phyloP scores from a whole-genome alignment of 805 yeast species.

The Saturnispora galanensis region DNA sequence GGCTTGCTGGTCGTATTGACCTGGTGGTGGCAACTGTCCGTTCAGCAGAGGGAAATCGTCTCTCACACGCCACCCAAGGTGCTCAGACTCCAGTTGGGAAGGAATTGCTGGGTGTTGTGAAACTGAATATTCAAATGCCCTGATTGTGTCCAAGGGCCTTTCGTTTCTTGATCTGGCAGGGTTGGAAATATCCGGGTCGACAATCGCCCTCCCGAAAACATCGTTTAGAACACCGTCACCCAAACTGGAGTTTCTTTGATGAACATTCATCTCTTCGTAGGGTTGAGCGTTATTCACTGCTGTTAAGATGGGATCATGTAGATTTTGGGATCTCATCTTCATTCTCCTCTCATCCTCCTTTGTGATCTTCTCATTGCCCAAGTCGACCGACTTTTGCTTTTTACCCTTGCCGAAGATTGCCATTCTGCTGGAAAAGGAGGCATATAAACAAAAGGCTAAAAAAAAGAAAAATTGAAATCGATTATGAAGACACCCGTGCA shows the following conservation, averaged over 20 bases:
- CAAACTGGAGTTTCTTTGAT: constrained; percentile 27
- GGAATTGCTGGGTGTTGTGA: constrained; percentile 77
- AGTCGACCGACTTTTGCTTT: constrained; percentile 19
- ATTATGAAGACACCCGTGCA: too few species aligned
- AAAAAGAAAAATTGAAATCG: too few species aligned
- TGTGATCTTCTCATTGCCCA: constrained; percentile 28
- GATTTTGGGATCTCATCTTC: constrained; percentile 57
- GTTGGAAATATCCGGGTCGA: constrained; percentile 76
- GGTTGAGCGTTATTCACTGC: constrained; percentile 97
- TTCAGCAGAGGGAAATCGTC: constrained; percentile 55
- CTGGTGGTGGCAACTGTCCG: constrained; percentile 26
- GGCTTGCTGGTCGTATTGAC: constrained; percentile 26
- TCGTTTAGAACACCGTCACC: constrained; percentile 50
- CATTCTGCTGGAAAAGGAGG: constrained; percentile 22
- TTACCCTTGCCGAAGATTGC: constrained; percentile 36
- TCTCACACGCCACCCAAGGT: constrained; percentile 81
- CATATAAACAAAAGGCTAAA: too few species aligned
- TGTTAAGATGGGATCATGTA: constrained; percentile 81
- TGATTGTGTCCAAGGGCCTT: constrained; percentile 92
- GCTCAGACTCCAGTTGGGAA: constrained; percentile 70
- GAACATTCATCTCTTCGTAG: constrained; percentile 52
- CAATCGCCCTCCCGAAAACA: constrained; percentile 76
- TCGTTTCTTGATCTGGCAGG: constrained; percentile 93
- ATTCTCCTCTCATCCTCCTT: constrained; percentile 43
- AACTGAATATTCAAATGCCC: constrained; percentile 88